Evolutionary conservation across 2,329 filamentous ascomycete genomes (phyloP).

Genomic region (Phialemoniopsis sp.): DNA sequence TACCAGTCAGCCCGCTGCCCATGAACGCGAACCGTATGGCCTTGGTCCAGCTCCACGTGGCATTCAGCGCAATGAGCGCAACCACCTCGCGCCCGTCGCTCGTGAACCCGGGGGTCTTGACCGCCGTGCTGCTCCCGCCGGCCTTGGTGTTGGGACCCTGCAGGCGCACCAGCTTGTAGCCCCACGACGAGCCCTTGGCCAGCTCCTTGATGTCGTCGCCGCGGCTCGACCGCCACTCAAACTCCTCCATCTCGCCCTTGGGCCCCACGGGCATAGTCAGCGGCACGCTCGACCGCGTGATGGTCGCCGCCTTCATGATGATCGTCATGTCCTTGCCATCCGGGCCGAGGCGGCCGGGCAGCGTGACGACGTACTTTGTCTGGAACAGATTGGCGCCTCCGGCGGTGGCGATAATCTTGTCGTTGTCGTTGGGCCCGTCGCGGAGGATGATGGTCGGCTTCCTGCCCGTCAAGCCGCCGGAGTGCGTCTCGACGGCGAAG

Average conservation of each 20-base stretch:
- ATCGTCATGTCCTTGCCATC: background rate
- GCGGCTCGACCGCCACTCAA: constrained; percentile 17
- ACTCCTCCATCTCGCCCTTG: constrained; percentile 12
- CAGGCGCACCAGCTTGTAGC: constrained; percentile 18
- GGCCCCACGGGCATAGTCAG: constrained; percentile 1
- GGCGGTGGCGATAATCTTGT: constrained; percentile 13
- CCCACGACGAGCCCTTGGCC: constrained; percentile 4
- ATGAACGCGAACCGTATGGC: constrained; percentile 14
- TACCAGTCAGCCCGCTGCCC: constrained; percentile 14
- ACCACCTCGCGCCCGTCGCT: constrained; percentile 17
- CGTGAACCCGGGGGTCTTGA: constrained; percentile 3
- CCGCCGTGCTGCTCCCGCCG: constrained; percentile 5
- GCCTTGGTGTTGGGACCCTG: constrained; percentile 1
- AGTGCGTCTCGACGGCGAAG: constrained; percentile 11
- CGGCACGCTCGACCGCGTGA: background rate
- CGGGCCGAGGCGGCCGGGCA: background rate
- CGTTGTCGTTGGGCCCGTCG: constrained; percentile 8
- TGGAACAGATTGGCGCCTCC: constrained; percentile 5
- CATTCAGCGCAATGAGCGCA: constrained; percentile 12
- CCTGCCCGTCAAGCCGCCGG: constrained; percentile 6
- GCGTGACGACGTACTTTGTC: constrained; percentile 5
- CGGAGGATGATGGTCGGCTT: constrained; percentile 13
- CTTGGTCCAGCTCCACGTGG: constrained; percentile 11
- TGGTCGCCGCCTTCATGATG: background rate
- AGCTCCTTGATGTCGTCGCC: constrained; percentile 13